These are phyloP conservation scores for Taphrina sp. DNA, from an alignment of 1,139 yeast genomes.

Conservation along the genomic window DNA sequence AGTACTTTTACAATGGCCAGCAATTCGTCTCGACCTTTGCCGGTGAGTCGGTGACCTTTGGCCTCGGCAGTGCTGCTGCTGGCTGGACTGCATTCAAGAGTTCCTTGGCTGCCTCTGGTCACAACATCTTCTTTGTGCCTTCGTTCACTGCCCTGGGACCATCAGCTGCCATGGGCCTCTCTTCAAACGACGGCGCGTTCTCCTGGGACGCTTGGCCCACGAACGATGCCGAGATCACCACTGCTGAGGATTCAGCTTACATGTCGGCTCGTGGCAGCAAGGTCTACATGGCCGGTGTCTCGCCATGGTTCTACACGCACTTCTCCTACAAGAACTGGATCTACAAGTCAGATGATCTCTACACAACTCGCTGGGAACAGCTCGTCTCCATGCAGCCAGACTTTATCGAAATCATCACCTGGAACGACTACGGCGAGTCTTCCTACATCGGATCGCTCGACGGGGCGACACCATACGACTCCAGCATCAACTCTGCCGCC, in stretches of 20 bases:
- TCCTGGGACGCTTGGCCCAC: constrained; percentile 38
- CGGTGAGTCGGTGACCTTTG: constrained; percentile 32
- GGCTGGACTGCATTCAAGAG: constrained; percentile 32
- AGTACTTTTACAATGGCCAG: constrained; percentile 30
- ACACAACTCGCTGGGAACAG: constrained; percentile 35
- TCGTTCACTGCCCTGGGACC: constrained; percentile 34
- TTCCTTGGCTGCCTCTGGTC: constrained; percentile 24
- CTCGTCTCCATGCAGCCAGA: constrained; percentile 34
- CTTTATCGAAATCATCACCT: constrained; percentile 35
- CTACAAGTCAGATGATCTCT: constrained; percentile 35
- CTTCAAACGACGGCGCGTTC: constrained; percentile 34
- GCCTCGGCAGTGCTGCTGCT: constrained; percentile 18
- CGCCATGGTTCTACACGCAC: constrained; percentile 37
- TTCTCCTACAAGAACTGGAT: constrained; percentile 36
- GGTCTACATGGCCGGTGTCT: constrained; percentile 35
- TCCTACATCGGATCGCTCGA: constrained; percentile 34
- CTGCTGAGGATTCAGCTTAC: constrained; percentile 31
- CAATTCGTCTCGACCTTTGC: constrained; percentile 35
- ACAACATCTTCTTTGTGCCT: constrained; percentile 34
- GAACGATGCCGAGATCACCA: constrained; percentile 26
- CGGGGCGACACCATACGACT: constrained; percentile 31
- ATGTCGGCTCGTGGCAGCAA: constrained; percentile 28
- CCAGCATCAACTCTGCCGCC: constrained; percentile 9
- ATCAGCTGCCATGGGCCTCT: constrained; percentile 29
- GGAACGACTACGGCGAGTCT: constrained; percentile 37